Evolutionary conservation across 139 green algal genomes (phyloP), one percentile per base, ranked within the genome.

Genomic region (Pycnococcus provasolii): DNA sequence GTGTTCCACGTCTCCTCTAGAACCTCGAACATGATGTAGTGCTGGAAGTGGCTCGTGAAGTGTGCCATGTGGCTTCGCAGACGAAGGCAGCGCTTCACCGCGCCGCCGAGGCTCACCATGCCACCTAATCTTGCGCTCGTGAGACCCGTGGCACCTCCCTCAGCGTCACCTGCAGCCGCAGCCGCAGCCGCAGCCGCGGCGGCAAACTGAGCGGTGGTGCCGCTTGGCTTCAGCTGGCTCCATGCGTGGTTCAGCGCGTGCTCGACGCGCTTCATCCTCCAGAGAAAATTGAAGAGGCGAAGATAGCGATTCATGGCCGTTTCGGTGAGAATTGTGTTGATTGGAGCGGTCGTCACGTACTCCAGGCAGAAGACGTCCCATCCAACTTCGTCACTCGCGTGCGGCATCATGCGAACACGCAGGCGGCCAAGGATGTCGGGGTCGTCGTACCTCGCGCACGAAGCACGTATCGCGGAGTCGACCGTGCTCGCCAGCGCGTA

Each of bases 311-410:
- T 42, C 79, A 89, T 83, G 0, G 70, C 73, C 8, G 44, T 39
- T 4, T 77, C 60, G 2, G 83, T 91, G 76, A 94, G 85, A 15
- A 92, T 70, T 42, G 84, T 86, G 43, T 66, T 74, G 37, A 94
- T 69, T 4, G 86, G 83, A n/a, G 67, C 58, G 2, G 66, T 58
- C 46, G 89, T 54, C 4, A 79, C 63, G 73, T 97, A 97, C 50
- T 85, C 66, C 46, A 97, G 72, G 3, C 73, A 80, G 64, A 97
- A 97, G 15, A 94, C 83, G 58, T 97, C 86, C 91, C 91, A 97
- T 8, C 91, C 91, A n/a, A 41, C 11, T 45, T 73, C 64, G 0
- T 73, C 66, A 45, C 48, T 65, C 50, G 42, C 67, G 61, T 66
- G 66, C 39, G 42, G 44, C 67, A 81, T 70, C 64, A 77, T 64